Evolutionary conservation across 768 basidiomycete genomes (phyloP).

Genomic region (Agaricus sinodeliciosus): DNA sequence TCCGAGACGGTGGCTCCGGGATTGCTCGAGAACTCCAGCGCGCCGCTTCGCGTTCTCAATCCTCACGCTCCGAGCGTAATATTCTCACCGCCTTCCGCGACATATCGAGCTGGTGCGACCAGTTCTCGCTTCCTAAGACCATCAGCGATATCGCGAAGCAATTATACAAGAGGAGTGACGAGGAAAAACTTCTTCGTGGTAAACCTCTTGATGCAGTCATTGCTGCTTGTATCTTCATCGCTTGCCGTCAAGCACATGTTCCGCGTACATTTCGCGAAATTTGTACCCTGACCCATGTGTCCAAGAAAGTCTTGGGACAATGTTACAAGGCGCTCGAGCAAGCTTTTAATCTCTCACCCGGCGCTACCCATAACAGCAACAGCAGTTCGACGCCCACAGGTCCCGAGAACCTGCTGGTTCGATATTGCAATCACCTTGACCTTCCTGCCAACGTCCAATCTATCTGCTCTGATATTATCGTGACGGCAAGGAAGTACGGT

Average conservation of each 20-base stretch:
- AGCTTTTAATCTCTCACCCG: constrained; percentile 83
- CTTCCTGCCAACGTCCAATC: constrained; percentile 77
- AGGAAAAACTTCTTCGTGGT: constrained; percentile 87
- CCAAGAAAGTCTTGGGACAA: constrained; percentile 93
- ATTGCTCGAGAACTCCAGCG: constrained; percentile 89
- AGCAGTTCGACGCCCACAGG: constrained; percentile 44
- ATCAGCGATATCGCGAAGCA: constrained; percentile 97
- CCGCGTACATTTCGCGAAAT: constrained; percentile 95
- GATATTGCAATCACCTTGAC: constrained; percentile 91
- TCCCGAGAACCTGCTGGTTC: constrained; percentile 83
- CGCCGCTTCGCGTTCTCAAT: constrained; percentile 77
- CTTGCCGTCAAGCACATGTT: constrained; percentile 92
- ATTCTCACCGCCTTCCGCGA: constrained; percentile 86
- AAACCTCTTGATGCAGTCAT: constrained; percentile 92
- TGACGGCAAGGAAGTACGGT: constrained; percentile 73
- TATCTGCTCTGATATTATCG: constrained; percentile 78
- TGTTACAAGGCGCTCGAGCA: constrained; percentile 87
- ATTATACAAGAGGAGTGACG: constrained; percentile 94
- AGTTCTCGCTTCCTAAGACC: constrained; percentile 88
- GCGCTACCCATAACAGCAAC: constrained; percentile 49
- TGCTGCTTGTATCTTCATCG: constrained; percentile 97
- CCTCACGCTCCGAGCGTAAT: constrained; percentile 76
- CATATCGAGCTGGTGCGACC: constrained; percentile 92
- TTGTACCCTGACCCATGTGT: constrained; percentile 86
- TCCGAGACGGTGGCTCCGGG: constrained; percentile 91